A percentile compares a stretch with the other conserved stretches of the same genome.
Conservation (phyloP, 805 yeast species). For the Candida awuae region DNA sequence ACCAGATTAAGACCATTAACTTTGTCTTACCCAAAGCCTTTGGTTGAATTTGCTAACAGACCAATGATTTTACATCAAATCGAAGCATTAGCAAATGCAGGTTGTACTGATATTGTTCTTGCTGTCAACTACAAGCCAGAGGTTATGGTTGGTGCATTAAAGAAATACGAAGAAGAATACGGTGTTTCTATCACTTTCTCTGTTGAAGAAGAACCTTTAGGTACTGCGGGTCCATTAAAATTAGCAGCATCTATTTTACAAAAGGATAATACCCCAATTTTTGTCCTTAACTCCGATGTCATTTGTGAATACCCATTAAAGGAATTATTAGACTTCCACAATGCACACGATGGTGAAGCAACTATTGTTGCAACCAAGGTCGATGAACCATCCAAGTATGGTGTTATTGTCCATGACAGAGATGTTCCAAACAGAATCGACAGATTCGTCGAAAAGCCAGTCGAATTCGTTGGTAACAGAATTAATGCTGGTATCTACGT, state of each 20-base stretch:
- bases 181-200: constrained; percentile 95
- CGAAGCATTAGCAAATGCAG: constrained; percentile 96
- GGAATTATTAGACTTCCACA: constrained; percentile 89
- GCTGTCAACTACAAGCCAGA: constrained; percentile 99
- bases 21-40: constrained; percentile 89
- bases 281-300: constrained; percentile 96
- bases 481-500: constrained; percentile 98
- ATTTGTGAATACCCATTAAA: constrained; percentile 97
- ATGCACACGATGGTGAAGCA: constrained; percentile 93
- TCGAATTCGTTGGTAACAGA: constrained; percentile 98
- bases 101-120: constrained; percentile 95
- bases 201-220: constrained; percentile 98
- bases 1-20: constrained; percentile 99
- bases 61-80: constrained; percentile 99
- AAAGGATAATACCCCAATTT: constrained; percentile 94
- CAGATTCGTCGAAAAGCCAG: constrained; percentile 99
- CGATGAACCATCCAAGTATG: constrained; percentile 98
- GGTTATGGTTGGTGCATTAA: constrained; percentile 92
- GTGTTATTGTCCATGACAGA: constrained; percentile 97
- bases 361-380: constrained; percentile 99
- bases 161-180: constrained; percentile 89
- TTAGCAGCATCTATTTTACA: constrained; percentile 89
- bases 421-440: constrained; percentile 92
- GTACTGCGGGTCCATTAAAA: constrained; percentile 98
- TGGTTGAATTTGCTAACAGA: constrained; percentile 97